Evolutionary conservation across 768 basidiomycete genomes (phyloP).

Genomic region (Hebeloma cylindrosporum): DNA sequence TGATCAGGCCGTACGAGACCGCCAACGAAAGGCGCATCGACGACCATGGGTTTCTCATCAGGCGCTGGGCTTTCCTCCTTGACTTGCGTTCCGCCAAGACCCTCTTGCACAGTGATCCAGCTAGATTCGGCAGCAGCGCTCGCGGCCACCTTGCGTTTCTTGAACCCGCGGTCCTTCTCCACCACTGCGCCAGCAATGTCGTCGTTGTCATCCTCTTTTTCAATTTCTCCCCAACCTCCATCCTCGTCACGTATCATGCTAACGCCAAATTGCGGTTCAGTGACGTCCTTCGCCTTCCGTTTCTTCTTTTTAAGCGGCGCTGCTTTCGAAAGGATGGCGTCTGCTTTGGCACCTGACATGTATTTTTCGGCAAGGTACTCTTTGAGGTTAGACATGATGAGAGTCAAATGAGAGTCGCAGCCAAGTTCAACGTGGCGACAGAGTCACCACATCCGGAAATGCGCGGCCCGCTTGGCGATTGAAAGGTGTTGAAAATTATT

Average conservation of each 20-base stretch:
- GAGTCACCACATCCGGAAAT: no score
- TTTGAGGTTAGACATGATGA: conserved; percentile 57
- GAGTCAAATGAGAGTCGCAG: not conserved
- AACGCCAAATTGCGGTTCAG: conserved; percentile 26
- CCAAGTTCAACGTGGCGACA: no score
- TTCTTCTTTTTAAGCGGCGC: conserved; percentile 75
- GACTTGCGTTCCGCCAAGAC: conserved; percentile 25
- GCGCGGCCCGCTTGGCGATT: no score
- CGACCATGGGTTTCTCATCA: conserved; percentile 71
- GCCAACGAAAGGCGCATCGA: conserved; percentile 58
- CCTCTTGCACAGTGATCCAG: conserved; percentile 69
- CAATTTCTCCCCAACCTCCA: conserved; percentile 59
- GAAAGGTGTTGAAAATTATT: no score
- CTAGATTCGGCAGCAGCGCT: conserved; percentile 45
- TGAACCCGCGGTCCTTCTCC: conserved; percentile 75
- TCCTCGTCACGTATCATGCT: conserved; percentile 67
- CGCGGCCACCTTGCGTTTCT: conserved; percentile 60
- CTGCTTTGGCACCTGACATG: conserved; percentile 96
- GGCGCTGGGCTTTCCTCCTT: conserved; percentile 53
- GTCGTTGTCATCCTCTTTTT: conserved; percentile 47
- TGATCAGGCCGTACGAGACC: conserved; percentile 80
- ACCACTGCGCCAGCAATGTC: conserved; percentile 66
- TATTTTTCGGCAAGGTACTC: conserved; percentile 89
- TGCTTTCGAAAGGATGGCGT: conserved; percentile 81
- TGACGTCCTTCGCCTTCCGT: conserved; percentile 46